phyloP scores from a whole-genome alignment of 805 yeast genomes.

The Metschnikowia noctiluminum region DNA sequence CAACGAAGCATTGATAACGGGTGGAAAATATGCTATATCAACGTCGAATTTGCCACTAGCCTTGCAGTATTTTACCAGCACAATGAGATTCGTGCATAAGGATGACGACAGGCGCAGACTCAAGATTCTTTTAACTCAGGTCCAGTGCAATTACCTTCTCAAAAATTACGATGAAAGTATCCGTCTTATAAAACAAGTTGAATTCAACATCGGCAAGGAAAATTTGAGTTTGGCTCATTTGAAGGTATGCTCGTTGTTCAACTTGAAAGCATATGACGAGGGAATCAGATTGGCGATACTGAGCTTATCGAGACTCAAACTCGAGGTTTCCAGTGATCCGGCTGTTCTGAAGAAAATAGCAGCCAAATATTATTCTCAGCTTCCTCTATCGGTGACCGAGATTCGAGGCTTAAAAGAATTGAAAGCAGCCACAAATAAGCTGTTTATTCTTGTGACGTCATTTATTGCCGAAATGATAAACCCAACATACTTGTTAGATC shows the following conservation, averaged over 20 bases:
- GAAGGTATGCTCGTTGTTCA: slow-evolving; percentile 36
- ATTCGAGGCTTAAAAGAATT: slow-evolving; percentile 29
- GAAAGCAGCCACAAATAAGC: slow-evolving; percentile 24
- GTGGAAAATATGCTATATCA: slow-evolving; percentile 44
- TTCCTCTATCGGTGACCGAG: slow-evolving; percentile 40
- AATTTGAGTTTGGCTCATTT: slow-evolving; percentile 33
- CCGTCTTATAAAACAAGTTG: slow-evolving; percentile 30
- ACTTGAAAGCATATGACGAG: slow-evolving; percentile 26
- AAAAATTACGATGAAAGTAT: slow-evolving; percentile 35
- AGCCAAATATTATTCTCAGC: slow-evolving; percentile 21
- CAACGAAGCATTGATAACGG: slow-evolving; percentile 37
- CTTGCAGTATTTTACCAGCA: slow-evolving; percentile 36
- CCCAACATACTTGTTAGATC: slow-evolving; percentile 28
- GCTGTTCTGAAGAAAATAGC: slow-evolving; percentile 21
- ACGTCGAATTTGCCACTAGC: slow-evolving; percentile 42
- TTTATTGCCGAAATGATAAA: slow-evolving; percentile 38
- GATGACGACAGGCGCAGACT: slow-evolving; percentile 20
- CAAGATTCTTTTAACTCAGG: slow-evolving; percentile 27
- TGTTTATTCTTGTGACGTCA: slow-evolving; percentile 34
- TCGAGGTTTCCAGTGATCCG: slow-evolving; percentile 28
- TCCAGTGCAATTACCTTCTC: slow-evolving; percentile 28
- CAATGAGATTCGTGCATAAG: slow-evolving; percentile 25
- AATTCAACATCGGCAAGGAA: slow-evolving; percentile 29
- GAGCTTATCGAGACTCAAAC: slow-evolving; percentile 34
- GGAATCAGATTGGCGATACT: slow-evolving; percentile 33